A percentile compares a stretch with the other conserved stretches of the same genome.
Evolutionary conservation across 2,329 filamentous ascomycete genomes (phyloP).

Genomic region (Aspergillus sp.): DNA sequence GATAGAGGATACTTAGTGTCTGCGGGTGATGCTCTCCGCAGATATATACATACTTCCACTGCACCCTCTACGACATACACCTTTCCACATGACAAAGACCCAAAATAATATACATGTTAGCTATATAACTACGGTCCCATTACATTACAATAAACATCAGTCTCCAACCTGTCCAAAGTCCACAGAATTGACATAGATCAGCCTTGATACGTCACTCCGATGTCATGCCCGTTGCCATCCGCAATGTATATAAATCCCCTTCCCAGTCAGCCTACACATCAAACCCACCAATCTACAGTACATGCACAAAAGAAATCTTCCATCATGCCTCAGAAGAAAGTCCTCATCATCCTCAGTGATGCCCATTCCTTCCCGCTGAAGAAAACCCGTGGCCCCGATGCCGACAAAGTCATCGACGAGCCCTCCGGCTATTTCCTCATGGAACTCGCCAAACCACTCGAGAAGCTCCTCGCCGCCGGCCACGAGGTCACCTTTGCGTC

Average conservation of each 20-base stretch:
- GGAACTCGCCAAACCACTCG: slow-evolving; percentile 40
- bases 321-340: slow-evolving; percentile 34
- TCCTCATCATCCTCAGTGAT: slow-evolving; percentile 48
- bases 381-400: slow-evolving; percentile 24
- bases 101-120: not conserved
- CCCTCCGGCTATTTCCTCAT: slow-evolving; percentile 40
- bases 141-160: not conserved
- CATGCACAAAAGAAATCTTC: not conserved
- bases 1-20: no score
- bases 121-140: not conserved
- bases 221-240: not conserved
- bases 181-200: slow-evolving; percentile 14
- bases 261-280: no score
- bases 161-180: not conserved
- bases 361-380: slow-evolving; percentile 38
- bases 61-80: no score
- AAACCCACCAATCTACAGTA: not conserved
- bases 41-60: no score
- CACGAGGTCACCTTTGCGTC: slow-evolving; percentile 49
- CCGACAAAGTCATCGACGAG: slow-evolving; percentile 26
- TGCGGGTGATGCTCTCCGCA: no score
- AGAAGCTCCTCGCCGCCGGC: slow-evolving; percentile 35
- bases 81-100: not conserved
- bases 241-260: not conserved
- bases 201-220: slow-evolving; percentile 43